Evolutionary conservation across 202 grass and related monocot genomes (phyloP), one percentile per base, ranked within the genome.

Genomic region (Zoysia matrella): DNA sequence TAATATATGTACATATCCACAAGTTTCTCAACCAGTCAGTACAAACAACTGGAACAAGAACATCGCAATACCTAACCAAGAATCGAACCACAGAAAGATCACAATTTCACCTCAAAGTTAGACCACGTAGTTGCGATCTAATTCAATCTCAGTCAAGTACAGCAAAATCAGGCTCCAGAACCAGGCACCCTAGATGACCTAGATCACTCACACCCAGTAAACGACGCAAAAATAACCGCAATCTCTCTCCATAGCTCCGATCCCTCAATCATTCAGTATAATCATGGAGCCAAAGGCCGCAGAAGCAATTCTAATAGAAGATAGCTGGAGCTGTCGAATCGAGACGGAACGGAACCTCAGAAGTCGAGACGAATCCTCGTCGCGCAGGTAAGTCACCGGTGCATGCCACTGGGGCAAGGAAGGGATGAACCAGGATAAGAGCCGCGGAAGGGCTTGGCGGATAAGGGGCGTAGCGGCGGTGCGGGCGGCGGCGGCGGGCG

Each of bases 261-360:
- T 22, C 22, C 22, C 22, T 22, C 22, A 22, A 22, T 22, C 22
- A 22, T 22, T 22, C 22, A 22, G 22, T 22, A 22, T 22, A 22
- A 55, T 30, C 63, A 55, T 11, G 3, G 4, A 51, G 67, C 41
- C 40, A 39, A 53, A 9, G 55, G 54, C 9, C 8, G 5, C 8
- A 78, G 36, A 67, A 79, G 22, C 5, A 55, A 13, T 44, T 67
- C 50, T 14, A 43, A 52, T 36, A 8, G 53, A 22, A 66, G 8
- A 44, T 43, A 40, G 14, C 11, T 10, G 74, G 60, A 11, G 1
- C 30, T 42, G 8, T 8, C 0, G 40, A 42, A 67, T 45, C 48
- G 62, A 40, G 40, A 54, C 63, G 50, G 75, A 53, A 66, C 4
- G 4, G 43, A 67, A 79, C 76, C 76, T 79, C 63, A 67, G 15